Evolutionary conservation across 2,329 filamentous ascomycete genomes (phyloP), one percentile per base, ranked within the genome.

Genomic region (Fusarium buharicum): DNA sequence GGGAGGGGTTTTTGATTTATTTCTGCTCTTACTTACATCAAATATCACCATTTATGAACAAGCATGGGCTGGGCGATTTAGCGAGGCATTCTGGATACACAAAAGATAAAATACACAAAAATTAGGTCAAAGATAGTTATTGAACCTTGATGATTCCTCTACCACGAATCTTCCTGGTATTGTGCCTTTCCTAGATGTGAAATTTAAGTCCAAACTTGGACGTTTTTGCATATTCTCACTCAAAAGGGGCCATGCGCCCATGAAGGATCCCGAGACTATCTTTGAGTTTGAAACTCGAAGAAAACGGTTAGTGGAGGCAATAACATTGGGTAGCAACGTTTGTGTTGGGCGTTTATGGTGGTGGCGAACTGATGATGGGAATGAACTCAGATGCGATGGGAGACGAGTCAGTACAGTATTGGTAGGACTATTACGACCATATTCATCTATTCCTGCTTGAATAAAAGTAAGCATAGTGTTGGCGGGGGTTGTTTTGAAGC

Each of bases 341-440:
- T 27, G 27, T 47, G 33, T 58, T 40, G 30, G 56, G 61, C 40
- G 45, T 30, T 47, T 24, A 24, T 24, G 22, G 47, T 33, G 39
- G 62, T 66, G 62, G 62, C 57, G 47, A 62, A 65, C 30, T 51
- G 60, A 13, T 53, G 47, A 47, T 34, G 61, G 44, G 22, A 36
- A 22, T 38, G 41, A 28, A 40, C 41, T 44, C 48, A 43, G 31
- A 56, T 44, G 24, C 36, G 43, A 51, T 31, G 28, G 13, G 31
- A 22, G 28, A 49, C 27, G 27, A 61, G 44, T 27, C 37, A 31
- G 20, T 55, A 31, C 37, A 31, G 27, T 55, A 31, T 38, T 34
- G 37, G 31, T 36, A 40, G 30, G 37, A 27, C 18, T 44, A 47
- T 37, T 36, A 16, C 36, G 20, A 43, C 33, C 22, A 28, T 24